Conservation (phyloP, 352 stramenopile genomes). For the Phytophthora sansomeana region DNA sequence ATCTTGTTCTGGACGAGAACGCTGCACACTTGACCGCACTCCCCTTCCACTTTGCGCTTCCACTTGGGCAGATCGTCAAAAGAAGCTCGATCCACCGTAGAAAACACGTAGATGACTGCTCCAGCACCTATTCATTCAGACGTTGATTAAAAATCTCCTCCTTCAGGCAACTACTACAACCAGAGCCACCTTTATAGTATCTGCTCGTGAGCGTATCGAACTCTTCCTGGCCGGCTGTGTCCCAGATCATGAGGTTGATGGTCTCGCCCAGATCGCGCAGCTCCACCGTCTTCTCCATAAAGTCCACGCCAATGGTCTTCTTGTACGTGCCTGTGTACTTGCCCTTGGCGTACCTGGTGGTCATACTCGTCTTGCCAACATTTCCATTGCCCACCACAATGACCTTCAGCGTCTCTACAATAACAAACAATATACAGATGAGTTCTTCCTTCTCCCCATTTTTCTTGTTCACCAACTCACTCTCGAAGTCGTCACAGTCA, state of each 20-base stretch:
- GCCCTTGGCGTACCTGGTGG: conserved; percentile 79
- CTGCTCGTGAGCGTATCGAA: conserved; percentile 82
- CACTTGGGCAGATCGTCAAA: conserved; percentile 78
- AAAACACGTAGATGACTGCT: conserved; percentile 82
- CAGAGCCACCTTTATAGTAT: conserved; percentile 81
- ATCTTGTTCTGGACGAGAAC: conserved; percentile 86
- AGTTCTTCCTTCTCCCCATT: not conserved
- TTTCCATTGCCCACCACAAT: conserved; percentile 88
- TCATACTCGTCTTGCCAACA: conserved; percentile 87
- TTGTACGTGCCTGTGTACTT: conserved; percentile 86
- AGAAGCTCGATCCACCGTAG: conserved; percentile 71
- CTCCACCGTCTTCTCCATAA: conserved; percentile 83
- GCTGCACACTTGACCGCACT: conserved; percentile 69
- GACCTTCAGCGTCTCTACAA: conserved; percentile 78
- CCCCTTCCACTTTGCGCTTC: conserved; percentile 75
- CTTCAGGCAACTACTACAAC: not conserved
- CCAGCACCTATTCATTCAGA: conserved; percentile 43
- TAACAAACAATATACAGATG: conserved; percentile 2
- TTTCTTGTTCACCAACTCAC: conserved; percentile 32
- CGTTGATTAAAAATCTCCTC: not conserved
- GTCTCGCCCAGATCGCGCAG: conserved; percentile 66
- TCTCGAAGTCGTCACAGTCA: conserved; percentile 81
- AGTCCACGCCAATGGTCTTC: conserved; percentile 88
- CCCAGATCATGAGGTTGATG: conserved; percentile 86
- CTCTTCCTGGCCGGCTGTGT: conserved; percentile 83